Conservation (phyloP, 257 asterid species). For the Solanum appendiculatum region DNA sequence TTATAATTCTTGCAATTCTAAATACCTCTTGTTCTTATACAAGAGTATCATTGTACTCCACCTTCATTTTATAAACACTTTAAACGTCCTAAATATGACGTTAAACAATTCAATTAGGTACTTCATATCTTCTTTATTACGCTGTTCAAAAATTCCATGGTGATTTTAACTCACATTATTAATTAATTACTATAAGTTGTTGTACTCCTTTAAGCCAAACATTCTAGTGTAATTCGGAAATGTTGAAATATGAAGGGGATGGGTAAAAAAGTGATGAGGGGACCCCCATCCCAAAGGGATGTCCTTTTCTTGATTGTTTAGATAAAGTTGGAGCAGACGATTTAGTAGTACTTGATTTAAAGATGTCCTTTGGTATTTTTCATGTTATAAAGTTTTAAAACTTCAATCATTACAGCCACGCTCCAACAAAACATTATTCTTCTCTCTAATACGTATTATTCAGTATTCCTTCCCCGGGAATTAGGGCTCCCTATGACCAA, state of each 20-base stretch:
- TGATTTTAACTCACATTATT: not conserved
- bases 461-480: not conserved
- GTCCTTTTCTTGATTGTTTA: conserved; percentile 15
- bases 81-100: not conserved
- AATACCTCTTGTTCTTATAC: not conserved
- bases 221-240: not conserved
- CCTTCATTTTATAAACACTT: not conserved
- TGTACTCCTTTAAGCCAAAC: not conserved
- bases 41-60: not conserved
- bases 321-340: conserved; percentile 23
- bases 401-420: conserved; percentile 59
- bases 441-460: not conserved
- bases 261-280: not conserved
- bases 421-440: conserved; percentile 24
- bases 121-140: not conserved
- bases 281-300: not conserved
- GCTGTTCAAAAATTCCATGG: not conserved
- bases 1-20: too few species aligned
- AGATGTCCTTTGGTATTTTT: conserved; percentile 35
- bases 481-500: not conserved
- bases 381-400: conserved; percentile 15
- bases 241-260: not conserved
- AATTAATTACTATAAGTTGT: not conserved
- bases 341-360: conserved; percentile 17
- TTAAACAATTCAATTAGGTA: not conserved